Evolutionary conservation across 2,329 filamentous ascomycete species (phyloP), one percentile per base, ranked within the genome.

Genomic region (Aspergillus uvarum): DNA sequence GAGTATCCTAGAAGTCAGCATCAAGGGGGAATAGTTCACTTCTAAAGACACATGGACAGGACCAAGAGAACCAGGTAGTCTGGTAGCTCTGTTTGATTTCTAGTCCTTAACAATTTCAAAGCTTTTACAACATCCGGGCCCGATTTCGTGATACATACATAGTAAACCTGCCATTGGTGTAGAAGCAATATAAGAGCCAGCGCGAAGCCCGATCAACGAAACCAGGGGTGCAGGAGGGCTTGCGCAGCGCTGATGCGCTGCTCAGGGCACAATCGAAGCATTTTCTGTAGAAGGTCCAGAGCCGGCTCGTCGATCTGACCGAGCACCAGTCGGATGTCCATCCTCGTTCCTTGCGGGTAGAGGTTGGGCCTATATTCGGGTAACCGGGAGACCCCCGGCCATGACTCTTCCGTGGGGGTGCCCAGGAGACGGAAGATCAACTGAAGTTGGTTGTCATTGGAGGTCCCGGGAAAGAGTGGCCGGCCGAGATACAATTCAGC

Each of bases 361-460:
- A 96, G 96, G 59, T 88, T 95, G 51, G 87, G 84, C 82, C 96
- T 96, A 83, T 96, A 97, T 76, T 97, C 94, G 16, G 92, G 91
- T 71, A 95, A 93, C 70, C 92, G 88, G 19, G 89, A 91, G 71
- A 97, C 95, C 51, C 92, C 92, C 0, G 92, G 92, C 94, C 94
- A 98, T 4, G 89, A 91, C 47, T 91, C 86, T 77, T 97, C 94
- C 0, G 90, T 95, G 0, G 94, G 94, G 0, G 94, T 98, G 65
- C 94, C 94, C 93, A 97, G 97, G 63, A 97, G 88, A 61, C 93
- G 86, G 83, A 97, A 97, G 76, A 97, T 97, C 73, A 93, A 91
- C 63, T 95, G 85, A 48, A 97, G 88, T 76, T 97, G 93, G 73
- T 97, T 93, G 76, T 97, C 93, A 75, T 97, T 97, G 42, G 93